Percentiles rank a stretch among this genome's conserved stretches.
Evolutionary conservation across 768 basidiomycete genomes (phyloP).

Genomic region (Cubamyces lactineus): DNA sequence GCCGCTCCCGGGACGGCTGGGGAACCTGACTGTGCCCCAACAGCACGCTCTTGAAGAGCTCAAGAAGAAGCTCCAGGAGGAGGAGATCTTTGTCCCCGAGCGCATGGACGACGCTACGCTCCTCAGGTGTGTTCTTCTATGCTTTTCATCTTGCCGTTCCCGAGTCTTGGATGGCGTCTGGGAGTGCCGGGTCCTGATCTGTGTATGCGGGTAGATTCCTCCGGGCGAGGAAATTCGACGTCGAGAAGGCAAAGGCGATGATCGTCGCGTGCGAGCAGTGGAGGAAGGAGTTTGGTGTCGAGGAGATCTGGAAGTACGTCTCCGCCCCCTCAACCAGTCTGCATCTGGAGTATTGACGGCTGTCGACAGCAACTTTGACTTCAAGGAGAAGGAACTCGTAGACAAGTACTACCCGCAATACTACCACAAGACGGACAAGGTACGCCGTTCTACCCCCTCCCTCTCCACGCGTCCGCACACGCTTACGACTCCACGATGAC

Average conservation of each 20-base stretch:
- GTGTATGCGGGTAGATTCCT: conserved; percentile 59
- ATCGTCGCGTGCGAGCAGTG: conserved; percentile 80
- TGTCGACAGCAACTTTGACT: conserved; percentile 72
- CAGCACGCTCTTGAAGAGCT: conserved; percentile 70
- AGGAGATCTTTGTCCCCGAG: conserved; percentile 60
- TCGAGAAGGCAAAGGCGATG: conserved; percentile 83
- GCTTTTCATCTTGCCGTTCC: background rate
- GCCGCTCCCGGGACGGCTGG: conserved; percentile 72
- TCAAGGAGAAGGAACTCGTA: conserved; percentile 79
- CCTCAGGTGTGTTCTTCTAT: conserved; percentile 51
- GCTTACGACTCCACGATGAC: background rate
- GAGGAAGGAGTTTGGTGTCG: conserved; percentile 84
- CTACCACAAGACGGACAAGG: conserved; percentile 96
- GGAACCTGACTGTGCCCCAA: conserved; percentile 72
- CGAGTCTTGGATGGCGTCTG: background rate
- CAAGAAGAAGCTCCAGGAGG: conserved; percentile 62
- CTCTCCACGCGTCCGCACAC: background rate
- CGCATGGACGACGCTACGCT: conserved; percentile 74
- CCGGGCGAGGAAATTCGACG: conserved; percentile 91
- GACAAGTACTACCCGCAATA: conserved; percentile 95
- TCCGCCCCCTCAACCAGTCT: background rate
- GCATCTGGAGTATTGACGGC: conserved; percentile 4
- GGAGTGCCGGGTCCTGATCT: background rate
- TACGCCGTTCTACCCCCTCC: conserved; percentile 36
- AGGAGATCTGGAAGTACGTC: conserved; percentile 69